A percentile compares a stretch with the other conserved stretches of the same genome.
These are phyloP conservation scores for Paramecium octaurelia DNA, from an alignment of 73 alveolate genomes.

Conservation along the genomic window DNA sequence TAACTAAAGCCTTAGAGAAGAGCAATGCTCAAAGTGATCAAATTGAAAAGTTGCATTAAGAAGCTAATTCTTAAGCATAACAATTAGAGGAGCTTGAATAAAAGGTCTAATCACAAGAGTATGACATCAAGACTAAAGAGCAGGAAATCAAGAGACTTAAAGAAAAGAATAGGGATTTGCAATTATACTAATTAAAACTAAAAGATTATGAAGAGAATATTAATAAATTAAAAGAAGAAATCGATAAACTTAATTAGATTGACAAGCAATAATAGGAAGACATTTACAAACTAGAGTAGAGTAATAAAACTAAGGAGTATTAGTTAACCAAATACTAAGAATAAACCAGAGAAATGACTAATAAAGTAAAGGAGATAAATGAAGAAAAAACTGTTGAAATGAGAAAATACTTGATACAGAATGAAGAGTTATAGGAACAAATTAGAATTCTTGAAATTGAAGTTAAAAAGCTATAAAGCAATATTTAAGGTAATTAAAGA, in stretches of 20 bases:
- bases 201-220: conserved; percentile 13
- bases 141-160: neutral
- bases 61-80: neutral
- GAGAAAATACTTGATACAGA: neutral
- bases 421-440: neutral
- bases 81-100: neutral
- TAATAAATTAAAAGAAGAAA: neutral
- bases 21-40: neutral
- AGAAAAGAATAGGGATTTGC: neutral
- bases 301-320: neutral
- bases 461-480: neutral
- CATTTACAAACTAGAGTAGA: neutral
- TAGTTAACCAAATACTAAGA: neutral
- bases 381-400: neutral
- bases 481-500: neutral
- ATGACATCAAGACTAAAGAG: neutral
- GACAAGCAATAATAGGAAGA: neutral
- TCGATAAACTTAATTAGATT: neutral
- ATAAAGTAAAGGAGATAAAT: neutral
- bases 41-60: neutral
- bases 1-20: neutral
- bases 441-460: neutral
- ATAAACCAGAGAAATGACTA: neutral
- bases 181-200: neutral
- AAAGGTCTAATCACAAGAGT: neutral